phyloP scores from a whole-genome alignment of 2,329 filamentous ascomycete genomes.

The Botrytis byssoidea region DNA sequence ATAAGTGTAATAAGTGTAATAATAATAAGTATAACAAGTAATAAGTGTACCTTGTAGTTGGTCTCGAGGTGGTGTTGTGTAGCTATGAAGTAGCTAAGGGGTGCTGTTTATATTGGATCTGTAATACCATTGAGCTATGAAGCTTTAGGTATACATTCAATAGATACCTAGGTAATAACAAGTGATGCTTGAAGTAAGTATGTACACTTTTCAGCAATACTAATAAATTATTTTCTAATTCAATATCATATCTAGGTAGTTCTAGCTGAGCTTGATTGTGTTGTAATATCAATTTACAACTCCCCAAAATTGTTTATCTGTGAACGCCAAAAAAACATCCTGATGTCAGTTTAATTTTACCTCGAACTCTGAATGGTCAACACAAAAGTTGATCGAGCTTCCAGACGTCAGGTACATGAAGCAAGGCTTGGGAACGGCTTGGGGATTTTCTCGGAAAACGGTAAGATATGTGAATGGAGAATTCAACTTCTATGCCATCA shows the following conservation, averaged over 20 bases:
- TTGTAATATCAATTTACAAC: not conserved
- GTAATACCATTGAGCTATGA: not conserved
- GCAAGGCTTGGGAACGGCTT: constrained; percentile 13
- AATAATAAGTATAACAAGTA: too few relatives aligned
- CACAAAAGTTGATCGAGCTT: not conserved
- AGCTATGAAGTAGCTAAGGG: not conserved
- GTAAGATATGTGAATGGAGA: constrained; percentile 19
- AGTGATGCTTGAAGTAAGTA: not conserved
- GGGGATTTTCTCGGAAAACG: constrained; percentile 4
- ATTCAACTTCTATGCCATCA: not conserved
- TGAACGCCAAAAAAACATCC: not conserved
- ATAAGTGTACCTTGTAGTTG: not conserved
- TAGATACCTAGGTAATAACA: not conserved
- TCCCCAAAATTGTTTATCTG: not conserved
- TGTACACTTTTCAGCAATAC: not conserved
- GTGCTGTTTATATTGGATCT: not conserved
- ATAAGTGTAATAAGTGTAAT: not conserved
- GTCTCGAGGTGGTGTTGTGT: not conserved
- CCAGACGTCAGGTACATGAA: constrained; percentile 20
- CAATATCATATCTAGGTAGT: not conserved
- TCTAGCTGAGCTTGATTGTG: not conserved
- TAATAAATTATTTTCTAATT: not conserved
- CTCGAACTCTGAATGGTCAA: constrained; percentile 12
- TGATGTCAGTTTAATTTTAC: not conserved
- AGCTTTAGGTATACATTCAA: not conserved